A percentile compares a stretch with the other conserved stretches of the same genome.
Evolutionary conservation across 2,329 filamentous ascomycete genomes (phyloP).

Genomic region (Lasiodiplodia gonubiensis): DNA sequence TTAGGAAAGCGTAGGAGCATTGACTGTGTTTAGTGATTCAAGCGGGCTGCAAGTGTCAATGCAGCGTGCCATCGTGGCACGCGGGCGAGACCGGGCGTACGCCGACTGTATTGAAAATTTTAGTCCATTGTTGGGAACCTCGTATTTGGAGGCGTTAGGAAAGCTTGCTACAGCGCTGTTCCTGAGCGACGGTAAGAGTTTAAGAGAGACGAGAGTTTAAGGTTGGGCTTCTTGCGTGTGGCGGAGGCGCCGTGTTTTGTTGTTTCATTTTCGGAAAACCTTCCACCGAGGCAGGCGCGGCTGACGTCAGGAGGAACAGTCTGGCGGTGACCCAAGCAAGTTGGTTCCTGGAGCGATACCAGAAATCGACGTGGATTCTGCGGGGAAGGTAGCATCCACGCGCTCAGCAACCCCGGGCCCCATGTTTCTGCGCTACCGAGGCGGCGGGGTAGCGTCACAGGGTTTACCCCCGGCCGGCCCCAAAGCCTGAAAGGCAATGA

Average conservation of each 20-base stretch:
- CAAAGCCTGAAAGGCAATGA: neutral
- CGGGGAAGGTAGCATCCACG: conserved; percentile 23
- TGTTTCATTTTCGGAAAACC: conserved; percentile 19
- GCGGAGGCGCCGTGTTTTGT: neutral
- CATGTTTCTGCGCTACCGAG: conserved; percentile 4
- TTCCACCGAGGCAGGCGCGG: conserved; percentile 9
- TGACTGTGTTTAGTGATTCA: neutral
- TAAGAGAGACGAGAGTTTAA: neutral
- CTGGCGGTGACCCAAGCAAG: neutral
- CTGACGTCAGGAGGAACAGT: conserved; percentile 10
- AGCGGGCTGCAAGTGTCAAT: neutral
- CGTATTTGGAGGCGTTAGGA: neutral
- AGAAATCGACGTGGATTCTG: neutral
- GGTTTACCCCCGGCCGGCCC: neutral
- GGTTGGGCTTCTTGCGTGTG: neutral
- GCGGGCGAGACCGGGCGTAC: neutral
- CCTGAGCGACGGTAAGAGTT: neutral
- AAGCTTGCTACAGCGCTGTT: neutral
- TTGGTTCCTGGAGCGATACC: conserved; percentile 16
- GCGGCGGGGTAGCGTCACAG: conserved; percentile 22
- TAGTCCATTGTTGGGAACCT: neutral
- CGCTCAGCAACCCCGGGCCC: neutral
- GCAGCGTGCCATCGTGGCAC: neutral
- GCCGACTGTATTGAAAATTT: neutral
- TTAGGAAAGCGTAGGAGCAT: neutral